phyloP scores from a whole-genome alignment of 2,329 filamentous ascomycete species.

The Pseudogymnoascus sp. region DNA sequence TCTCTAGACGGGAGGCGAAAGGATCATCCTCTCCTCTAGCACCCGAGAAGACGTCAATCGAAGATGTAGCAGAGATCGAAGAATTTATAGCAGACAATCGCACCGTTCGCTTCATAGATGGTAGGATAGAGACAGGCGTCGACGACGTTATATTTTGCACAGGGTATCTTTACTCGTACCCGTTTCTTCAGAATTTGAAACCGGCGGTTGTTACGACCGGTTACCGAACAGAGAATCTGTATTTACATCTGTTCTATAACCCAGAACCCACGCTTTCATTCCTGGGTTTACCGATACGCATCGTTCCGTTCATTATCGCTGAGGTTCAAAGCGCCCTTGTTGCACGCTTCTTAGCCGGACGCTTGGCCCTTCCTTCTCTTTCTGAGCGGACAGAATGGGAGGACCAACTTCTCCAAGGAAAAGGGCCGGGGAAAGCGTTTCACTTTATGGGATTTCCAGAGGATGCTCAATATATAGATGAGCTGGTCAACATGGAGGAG shows the following conservation, averaged over 20 bases:
- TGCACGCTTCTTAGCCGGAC: slow-evolving; percentile 67
- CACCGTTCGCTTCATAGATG: slow-evolving; percentile 59
- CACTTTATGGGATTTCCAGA: slow-evolving; percentile 45
- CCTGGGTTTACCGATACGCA: slow-evolving; percentile 64
- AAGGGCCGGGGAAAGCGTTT: slow-evolving; percentile 37
- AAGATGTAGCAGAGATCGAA: slow-evolving; percentile 39
- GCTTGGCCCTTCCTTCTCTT: slow-evolving; percentile 53
- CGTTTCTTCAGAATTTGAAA: slow-evolving; percentile 50
- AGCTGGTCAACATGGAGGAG: slow-evolving; percentile 30
- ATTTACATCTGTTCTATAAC: slow-evolving; percentile 71
- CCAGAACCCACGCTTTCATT: slow-evolving; percentile 72
- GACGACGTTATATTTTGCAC: slow-evolving; percentile 82
- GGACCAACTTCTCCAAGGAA: slow-evolving; percentile 29
- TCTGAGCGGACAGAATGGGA: slow-evolving; percentile 66
- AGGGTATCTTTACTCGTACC: slow-evolving; percentile 78
- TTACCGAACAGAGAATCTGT: slow-evolving; percentile 61
- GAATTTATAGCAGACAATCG: slow-evolving; percentile 46
- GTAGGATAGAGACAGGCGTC: slow-evolving; percentile 54
- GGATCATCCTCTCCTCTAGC: slow-evolving; percentile 30
- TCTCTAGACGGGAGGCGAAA: slow-evolving; percentile 22
- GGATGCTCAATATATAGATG: slow-evolving; percentile 64
- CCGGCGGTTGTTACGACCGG: slow-evolving; percentile 59
- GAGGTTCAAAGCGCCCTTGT: slow-evolving; percentile 74
- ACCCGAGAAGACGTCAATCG: slow-evolving; percentile 18
- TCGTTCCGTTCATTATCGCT: slow-evolving; percentile 79